Evolutionary conservation across 306 rosid species (phyloP), one percentile per base, ranked within the genome.

Genomic region (Malus orientalis): DNA sequence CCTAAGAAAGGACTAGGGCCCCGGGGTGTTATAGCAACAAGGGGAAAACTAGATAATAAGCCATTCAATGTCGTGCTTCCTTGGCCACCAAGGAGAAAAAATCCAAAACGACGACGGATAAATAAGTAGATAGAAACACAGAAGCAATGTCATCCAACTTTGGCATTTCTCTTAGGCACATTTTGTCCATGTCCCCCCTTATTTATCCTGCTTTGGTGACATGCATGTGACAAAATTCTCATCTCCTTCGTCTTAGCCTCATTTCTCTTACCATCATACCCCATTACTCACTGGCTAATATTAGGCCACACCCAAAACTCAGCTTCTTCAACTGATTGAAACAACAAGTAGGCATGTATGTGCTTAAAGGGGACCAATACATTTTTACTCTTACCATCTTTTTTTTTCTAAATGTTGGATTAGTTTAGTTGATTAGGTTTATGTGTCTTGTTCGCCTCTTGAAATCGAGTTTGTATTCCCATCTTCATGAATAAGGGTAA

Each of bases 161-260:
- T 81, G 91, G 85, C 84, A 54, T 80, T 87, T 83, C 82, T 69
- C 62, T 66, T 66, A 70, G 79, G 81, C 92, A 89, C 81, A 82
- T 55, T 82, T 83, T 90, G 85, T 93, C 94, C 72, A 58, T 89
- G 88, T 93, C 90, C 77, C 91, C 89, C 74, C 42, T 38, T 79
- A 79, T 77, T 70, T 47, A 78, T 69, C 58, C 20, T 79, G 74
- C 70, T 18, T 19, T 60, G 60, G 75, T 83, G 74, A 74, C 89
- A 91, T 81, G 89, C 84, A 63, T 30, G 25, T 33, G 15, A 36
- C 70, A 20, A 66, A 38, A 8, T 20, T 66, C 7, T 11, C 67
- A 27, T 61, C n/a, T 61, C 19, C 9, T 27, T 29, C 49, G 2
- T 66, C 29, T 33, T 66, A 66, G 23, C 16, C 70, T 1, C 16